Conservation (phyloP, 1,284 basidiomycete species). For the Phlebopus sp. region DNA sequence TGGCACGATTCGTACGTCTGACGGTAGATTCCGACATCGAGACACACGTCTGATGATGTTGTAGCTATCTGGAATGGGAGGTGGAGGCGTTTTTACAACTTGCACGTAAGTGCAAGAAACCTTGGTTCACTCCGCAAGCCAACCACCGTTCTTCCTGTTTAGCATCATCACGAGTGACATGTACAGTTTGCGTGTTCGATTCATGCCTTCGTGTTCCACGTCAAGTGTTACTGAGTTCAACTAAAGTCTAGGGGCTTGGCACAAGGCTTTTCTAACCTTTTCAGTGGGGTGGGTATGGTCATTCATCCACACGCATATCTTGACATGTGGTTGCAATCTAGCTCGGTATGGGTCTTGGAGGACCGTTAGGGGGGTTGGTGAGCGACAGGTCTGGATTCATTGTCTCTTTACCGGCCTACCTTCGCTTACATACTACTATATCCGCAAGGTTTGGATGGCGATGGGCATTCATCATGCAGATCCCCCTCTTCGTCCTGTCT, state of each 20-base stretch:
- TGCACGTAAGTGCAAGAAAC: slow-evolving; percentile 47
- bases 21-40: slow-evolving; percentile 10
- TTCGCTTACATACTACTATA: slow-evolving; percentile 5
- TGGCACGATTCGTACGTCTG: slow-evolving; percentile 66
- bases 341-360: slow-evolving; percentile 75
- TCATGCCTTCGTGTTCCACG: slow-evolving; percentile 4
- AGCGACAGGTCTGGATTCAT: slow-evolving; percentile 54
- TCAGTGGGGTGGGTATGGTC: slow-evolving; percentile 58
- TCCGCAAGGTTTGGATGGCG: slow-evolving; percentile 67
- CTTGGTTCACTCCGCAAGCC: slow-evolving; percentile 8
- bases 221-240: slow-evolving; percentile 10
- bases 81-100: slow-evolving; percentile 73
- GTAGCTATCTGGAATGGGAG: slow-evolving; percentile 74
- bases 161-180: slow-evolving; percentile 80
- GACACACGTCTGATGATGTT: slow-evolving; percentile 9
- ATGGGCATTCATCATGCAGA: slow-evolving; percentile 74
- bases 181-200: slow-evolving; percentile 66
- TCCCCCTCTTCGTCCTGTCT: slow-evolving; percentile 64
- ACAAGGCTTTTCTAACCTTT: slow-evolving; percentile 69
- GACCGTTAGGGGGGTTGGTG: slow-evolving; percentile 73
- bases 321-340: slow-evolving; percentile 25
- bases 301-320: slow-evolving; percentile 2
- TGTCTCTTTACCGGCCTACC: slow-evolving; percentile 1
- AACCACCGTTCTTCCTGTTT: slow-evolving; percentile 7
- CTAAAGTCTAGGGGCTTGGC: slow-evolving; percentile 65